Evolutionary conservation across 2,329 filamentous ascomycete species (phyloP).

Genomic region (Amphichorda felina): DNA sequence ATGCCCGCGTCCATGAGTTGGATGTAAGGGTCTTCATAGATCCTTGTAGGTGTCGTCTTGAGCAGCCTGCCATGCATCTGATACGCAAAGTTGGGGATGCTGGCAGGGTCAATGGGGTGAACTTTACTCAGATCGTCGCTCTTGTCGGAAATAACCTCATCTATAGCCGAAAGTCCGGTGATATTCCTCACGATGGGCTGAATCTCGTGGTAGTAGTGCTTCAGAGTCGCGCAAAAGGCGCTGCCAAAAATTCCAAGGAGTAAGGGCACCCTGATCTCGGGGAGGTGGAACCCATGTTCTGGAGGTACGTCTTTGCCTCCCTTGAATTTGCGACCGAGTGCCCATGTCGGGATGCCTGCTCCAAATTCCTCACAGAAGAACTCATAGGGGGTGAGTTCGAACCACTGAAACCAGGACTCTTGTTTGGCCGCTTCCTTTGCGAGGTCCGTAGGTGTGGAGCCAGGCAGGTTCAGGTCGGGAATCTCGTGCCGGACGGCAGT

Average conservation of each 20-base stretch:
- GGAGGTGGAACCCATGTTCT: constrained; percentile 57
- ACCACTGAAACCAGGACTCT: constrained; percentile 96
- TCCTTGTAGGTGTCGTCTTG: constrained; percentile 62
- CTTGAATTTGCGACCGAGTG: constrained; percentile 72
- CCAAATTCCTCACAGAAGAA: constrained; percentile 88
- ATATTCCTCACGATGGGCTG: constrained; percentile 69
- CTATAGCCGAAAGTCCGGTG: constrained; percentile 63
- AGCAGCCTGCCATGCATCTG: constrained; percentile 70
- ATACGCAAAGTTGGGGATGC: constrained; percentile 79
- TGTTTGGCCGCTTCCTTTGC: constrained; percentile 41
- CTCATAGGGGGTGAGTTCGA: constrained; percentile 89
- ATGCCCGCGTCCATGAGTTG: constrained; percentile 95
- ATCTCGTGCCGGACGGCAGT: constrained; percentile 95
- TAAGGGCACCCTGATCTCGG: constrained; percentile 73
- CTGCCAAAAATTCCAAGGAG: constrained; percentile 94
- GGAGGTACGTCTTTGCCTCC: constrained; percentile 42
- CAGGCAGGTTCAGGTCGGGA: constrained; percentile 38
- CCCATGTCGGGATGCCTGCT: constrained; percentile 92
- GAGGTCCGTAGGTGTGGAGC: constrained; percentile 18
- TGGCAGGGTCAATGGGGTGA: constrained; percentile 86
- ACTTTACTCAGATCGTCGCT: constrained; percentile 82
- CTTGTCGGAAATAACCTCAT: constrained; percentile 70
- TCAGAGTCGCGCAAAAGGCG: constrained; percentile 90
- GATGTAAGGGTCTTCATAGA: constrained; percentile 60
- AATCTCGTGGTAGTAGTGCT: constrained; percentile 92